Conservation (phyloP, 208 protist species). For the Crithidia bombi region DNA sequence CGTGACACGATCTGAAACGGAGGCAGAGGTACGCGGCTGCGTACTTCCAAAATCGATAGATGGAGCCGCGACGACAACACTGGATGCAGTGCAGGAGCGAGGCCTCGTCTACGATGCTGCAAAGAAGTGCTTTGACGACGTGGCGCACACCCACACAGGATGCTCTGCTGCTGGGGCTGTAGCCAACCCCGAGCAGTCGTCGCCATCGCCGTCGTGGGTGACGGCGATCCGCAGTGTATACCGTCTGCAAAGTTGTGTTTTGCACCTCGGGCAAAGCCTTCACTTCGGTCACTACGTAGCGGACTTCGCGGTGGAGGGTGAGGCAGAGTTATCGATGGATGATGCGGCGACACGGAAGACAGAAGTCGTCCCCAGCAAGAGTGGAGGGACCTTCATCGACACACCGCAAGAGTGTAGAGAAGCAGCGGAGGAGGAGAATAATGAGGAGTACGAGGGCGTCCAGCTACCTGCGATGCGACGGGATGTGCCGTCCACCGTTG, state of each 20-base stretch:
- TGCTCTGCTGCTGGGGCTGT: neutral
- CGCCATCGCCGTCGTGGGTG: neutral
- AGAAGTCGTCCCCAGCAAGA: neutral
- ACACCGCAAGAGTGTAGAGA: too few relatives aligned
- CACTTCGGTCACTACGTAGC: conserved; percentile 74
- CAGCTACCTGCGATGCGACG: neutral
- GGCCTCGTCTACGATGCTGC: conserved; percentile 26
- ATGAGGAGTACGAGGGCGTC: neutral
- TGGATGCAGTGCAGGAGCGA: neutral
- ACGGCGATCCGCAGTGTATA: conserved; percentile 48
- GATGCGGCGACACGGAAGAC: neutral
- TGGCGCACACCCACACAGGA: conserved; percentile 6
- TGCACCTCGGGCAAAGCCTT: conserved; percentile 55
- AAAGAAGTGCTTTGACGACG: conserved; percentile 37
- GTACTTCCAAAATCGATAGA: neutral
- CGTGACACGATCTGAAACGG: conserved; percentile 5
- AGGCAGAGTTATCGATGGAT: neutral
- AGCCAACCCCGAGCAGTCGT: neutral
- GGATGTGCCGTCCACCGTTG: too few relatives aligned
- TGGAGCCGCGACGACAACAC: neutral
- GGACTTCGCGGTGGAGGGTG: conserved; percentile 47
- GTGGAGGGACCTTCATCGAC: too few relatives aligned
- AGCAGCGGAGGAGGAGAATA: neutral
- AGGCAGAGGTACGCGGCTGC: conserved; percentile 2
- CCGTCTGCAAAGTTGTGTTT: conserved; percentile 46